Percentiles rank a stretch among this genome's conserved stretches.
phyloP scores from a whole-genome alignment of 2,329 filamentous ascomycete species.

The Periconia sp. region DNA sequence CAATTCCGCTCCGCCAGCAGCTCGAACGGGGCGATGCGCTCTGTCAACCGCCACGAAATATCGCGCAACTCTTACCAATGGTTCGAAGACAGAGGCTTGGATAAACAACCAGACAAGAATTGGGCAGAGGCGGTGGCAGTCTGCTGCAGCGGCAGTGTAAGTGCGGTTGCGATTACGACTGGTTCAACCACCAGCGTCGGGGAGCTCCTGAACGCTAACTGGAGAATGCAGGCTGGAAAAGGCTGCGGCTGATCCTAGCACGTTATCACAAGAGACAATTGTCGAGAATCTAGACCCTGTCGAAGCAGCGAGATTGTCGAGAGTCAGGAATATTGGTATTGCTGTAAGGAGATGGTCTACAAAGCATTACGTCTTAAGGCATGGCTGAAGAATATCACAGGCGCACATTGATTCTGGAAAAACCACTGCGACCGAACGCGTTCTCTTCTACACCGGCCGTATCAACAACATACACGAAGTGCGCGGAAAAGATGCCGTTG shows the following conservation, averaged over 20 bases:
- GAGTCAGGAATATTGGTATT: slow-evolving; percentile 96
- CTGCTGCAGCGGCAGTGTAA: slow-evolving; percentile 45
- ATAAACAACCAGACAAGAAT: slow-evolving; percentile 27
- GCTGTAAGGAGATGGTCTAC: slow-evolving; percentile 65
- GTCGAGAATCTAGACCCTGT: slow-evolving; percentile 80
- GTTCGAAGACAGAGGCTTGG: slow-evolving; percentile 36
- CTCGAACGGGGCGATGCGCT: slow-evolving; percentile 35
- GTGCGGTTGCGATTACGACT: slow-evolving; percentile 16
- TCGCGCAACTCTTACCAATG: slow-evolving; percentile 34
- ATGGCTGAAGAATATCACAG: slow-evolving; percentile 51
- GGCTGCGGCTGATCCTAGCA: slow-evolving; percentile 62
- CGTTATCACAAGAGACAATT: slow-evolving; percentile 68
- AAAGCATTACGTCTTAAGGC: slow-evolving; percentile 1
- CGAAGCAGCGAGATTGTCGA: slow-evolving; percentile 78
- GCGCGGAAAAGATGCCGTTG: slow-evolving; percentile 89
- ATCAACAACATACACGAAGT: slow-evolving; percentile 98
- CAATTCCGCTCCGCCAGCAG: slow-evolving; percentile 28
- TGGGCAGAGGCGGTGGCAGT: slow-evolving; percentile 44
- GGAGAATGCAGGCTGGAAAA: slow-evolving; percentile 53
- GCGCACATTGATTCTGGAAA: slow-evolving; percentile 99
- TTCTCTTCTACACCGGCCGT: slow-evolving; percentile 96
- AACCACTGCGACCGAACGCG: slow-evolving; percentile 93
- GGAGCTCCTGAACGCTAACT: slow-evolving; percentile 26
- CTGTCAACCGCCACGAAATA: slow-evolving; percentile 39
- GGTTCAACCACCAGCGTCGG: neutral